Conservation (phyloP, 495 filamentous ascomycete genomes). For the Talaromyces borbonicus region DNA sequence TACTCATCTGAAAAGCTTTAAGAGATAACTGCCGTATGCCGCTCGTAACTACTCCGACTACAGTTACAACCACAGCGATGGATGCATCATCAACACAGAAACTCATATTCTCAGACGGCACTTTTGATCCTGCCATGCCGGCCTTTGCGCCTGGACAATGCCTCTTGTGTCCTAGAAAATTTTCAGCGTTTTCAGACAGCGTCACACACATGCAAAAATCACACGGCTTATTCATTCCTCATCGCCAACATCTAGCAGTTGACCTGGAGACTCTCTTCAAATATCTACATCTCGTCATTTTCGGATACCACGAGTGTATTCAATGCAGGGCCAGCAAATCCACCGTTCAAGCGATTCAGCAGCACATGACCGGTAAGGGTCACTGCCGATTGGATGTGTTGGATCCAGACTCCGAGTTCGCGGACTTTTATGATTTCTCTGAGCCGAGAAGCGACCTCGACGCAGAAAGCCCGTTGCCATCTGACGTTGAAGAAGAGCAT, state of each 20-base stretch:
- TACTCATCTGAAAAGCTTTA: too few relatives aligned
- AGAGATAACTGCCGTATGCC: too few relatives aligned
- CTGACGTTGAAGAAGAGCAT: constrained; percentile 8
- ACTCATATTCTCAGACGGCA: background rate
- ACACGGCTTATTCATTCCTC: constrained; percentile 24
- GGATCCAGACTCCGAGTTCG: constrained; percentile 18
- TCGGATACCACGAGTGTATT: constrained; percentile 27
- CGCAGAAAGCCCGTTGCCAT: too few relatives aligned
- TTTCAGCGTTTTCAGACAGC: constrained; percentile 14
- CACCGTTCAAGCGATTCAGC: constrained; percentile 23
- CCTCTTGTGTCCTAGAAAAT: background rate
- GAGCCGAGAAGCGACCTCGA: background rate
- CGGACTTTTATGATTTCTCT: constrained; percentile 19
- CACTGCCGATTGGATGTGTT: constrained; percentile 24
- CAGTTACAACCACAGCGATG: background rate
- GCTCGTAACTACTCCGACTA: background rate
- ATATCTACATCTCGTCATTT: constrained; percentile 27
- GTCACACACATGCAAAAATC: constrained; percentile 24
- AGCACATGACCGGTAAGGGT: constrained; percentile 26
- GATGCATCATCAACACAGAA: background rate
- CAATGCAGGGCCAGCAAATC: constrained; percentile 19
- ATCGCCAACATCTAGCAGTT: constrained; percentile 14
- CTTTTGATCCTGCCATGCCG: background rate
- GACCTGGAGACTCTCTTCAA: constrained; percentile 22
- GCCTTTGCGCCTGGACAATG: constrained; percentile 4